Evolutionary conservation across 2,329 filamentous ascomycete species (phyloP), one percentile per base, ranked within the genome.

Genomic region (Pseudonectria buxi): DNA sequence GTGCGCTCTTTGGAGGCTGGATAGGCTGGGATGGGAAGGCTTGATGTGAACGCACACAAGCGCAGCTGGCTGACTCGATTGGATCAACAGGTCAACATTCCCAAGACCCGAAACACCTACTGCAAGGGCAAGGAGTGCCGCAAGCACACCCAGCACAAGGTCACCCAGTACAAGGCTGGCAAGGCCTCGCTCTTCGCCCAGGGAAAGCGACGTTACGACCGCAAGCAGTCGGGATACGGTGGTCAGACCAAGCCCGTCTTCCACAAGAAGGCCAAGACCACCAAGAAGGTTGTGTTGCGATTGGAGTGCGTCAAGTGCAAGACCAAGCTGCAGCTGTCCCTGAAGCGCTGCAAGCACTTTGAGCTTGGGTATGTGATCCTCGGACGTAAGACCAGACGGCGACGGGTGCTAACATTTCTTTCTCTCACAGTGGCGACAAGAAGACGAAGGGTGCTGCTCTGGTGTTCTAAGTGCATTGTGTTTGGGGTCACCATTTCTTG

Each of bases 291-390:
- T 61, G 94, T 98, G 63, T 76, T 98, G 71, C 83, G 92, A 76
- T 75, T 98, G 71, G 92, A 98, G 72, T 98, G 92, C 79, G 90
- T 87, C 64, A 69, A 74, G 58, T 98, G 92, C 87, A 96, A 96
- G 85, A 83, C 87, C 68, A 96, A 95, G 84, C 82, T 81, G 71
- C 88, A 98, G 78, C 79, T 98, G 64, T 80, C 92, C 58, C 78
- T 98, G 71, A 98, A 98, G 86, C 87, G 92, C 68, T 98, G 92
- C 88, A 98, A 98, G 86, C 92, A 98, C 81, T 98, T 98, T 74
- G 92, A 98, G 78, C 77, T 98, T 64, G 92, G 88, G 86, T 94
- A 88, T 51, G 86, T 80, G 34, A 40, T 35, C 12, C 18, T 26
- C 24, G 30, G 15, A 10, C 15, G 44, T 28, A 28, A 7, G 2